Base-by-base conservation (phyloP, 768 basidiomycete genomes). In the Glaciozyma martinii region DNA sequence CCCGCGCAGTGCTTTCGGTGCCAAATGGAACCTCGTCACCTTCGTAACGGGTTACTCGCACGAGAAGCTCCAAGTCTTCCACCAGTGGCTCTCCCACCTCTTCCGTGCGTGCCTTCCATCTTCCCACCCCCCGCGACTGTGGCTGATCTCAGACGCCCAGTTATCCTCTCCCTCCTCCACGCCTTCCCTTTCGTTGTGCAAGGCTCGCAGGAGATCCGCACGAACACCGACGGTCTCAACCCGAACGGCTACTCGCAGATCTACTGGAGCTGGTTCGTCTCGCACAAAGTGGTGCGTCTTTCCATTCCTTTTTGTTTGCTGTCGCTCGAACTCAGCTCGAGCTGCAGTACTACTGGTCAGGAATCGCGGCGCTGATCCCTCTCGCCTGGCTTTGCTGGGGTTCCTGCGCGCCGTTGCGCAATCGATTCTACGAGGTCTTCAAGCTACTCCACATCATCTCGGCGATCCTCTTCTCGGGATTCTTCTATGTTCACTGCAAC, bases 401-500 rank as follows among this genome's bases (percentile, higher is more conserved):
- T 15, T 66, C 64, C 13, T 23, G 66, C 49, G 49, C 71, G 5
- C 57, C 60, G 25, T 9, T 74, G 19, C 66, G 73, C 30, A 61
- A 65, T 33, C 29, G 49, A 5, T 47, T 30, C 43, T 74, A 74
- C 65, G 73, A 74, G 52, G 0, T 72, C 50, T 74, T 73, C 71
- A 73, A 73, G 59, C 37, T 37, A 18, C 49, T 65, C 27, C 69
- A 71, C 56, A 64, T 71, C 66, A 33, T 66, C 30, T 67, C 67
- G 7, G 72, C 70, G 18, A 65, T 73, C 42, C 60, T 74, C 55
- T 75, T 75, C 65, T 61, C 63, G 25, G 72, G 59, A 2, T 74
- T 74, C 61, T 74, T 75, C 69, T 75, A 71, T 65, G 61, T 72
- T n/a, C 74, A 75, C 63, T 74, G 71, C 63, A 73, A 74, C 58